phyloP scores from a whole-genome alignment of 2,329 filamentous ascomycete species.

The Akanthomyces uredinophilus region DNA sequence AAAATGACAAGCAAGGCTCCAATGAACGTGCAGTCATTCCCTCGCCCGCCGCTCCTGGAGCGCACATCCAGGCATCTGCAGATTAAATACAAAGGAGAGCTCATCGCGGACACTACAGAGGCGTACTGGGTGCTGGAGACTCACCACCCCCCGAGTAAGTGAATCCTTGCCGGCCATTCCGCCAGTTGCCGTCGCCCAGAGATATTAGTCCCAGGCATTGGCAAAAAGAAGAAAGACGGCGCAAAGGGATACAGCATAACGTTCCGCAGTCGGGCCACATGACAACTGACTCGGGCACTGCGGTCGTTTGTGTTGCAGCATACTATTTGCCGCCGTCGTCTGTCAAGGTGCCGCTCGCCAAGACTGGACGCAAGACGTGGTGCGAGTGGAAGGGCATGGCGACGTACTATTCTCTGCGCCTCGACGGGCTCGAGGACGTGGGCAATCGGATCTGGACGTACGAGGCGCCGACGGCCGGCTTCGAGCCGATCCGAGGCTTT shows the following conservation, averaged over 20 bases:
- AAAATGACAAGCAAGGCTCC: slow-evolving; percentile 35
- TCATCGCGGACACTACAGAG: slow-evolving; percentile 53
- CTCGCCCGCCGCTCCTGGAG: slow-evolving; percentile 53
- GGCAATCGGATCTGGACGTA: slow-evolving; percentile 56
- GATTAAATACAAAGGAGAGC: slow-evolving; percentile 49
- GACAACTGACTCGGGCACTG: neutral
- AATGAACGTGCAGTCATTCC: slow-evolving; percentile 53
- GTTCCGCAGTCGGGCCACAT: neutral
- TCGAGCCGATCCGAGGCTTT: slow-evolving; percentile 49
- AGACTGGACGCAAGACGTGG: slow-evolving; percentile 40
- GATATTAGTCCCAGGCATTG: no score
- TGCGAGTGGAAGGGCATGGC: slow-evolving; percentile 60
- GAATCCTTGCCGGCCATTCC: neutral
- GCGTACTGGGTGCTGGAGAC: slow-evolving; percentile 60
- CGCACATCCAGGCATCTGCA: slow-evolving; percentile 48
- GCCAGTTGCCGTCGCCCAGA: neutral
- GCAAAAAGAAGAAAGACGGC: neutral
- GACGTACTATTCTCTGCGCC: slow-evolving; percentile 48
- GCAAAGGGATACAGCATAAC: neutral
- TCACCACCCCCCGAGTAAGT: slow-evolving; percentile 54
- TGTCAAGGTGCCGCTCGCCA: slow-evolving; percentile 41
- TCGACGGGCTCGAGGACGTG: slow-evolving; percentile 30
- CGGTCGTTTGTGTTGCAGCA: slow-evolving; percentile 30
- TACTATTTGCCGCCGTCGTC: slow-evolving; percentile 55
- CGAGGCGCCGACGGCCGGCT: slow-evolving; percentile 46